phyloP scores from a whole-genome alignment of 805 yeast species.

The Candida qinlingensis region DNA sequence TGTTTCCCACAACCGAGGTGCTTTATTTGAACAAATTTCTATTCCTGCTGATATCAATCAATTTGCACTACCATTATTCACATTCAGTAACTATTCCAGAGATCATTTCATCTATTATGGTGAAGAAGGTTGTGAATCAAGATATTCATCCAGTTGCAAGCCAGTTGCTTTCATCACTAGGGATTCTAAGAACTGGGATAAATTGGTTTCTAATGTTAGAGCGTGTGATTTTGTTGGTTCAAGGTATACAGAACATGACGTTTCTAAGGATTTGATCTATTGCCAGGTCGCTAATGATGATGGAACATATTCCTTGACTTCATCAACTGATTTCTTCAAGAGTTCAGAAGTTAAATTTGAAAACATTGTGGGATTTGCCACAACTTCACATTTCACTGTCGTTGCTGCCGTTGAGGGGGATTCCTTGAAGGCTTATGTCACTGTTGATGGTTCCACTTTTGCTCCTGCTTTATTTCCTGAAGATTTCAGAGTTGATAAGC shows the following conservation, averaged over 20 bases:
- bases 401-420: conserved; percentile 57
- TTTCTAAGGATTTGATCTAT: conserved; percentile 46
- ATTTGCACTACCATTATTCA: conserved; percentile 40
- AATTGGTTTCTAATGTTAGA: conserved; percentile 44
- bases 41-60: conserved; percentile 42
- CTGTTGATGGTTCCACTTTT: conserved; percentile 73
- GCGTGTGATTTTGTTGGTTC: conserved; percentile 64
- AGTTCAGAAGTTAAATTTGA: conserved; percentile 41
- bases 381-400: conserved; percentile 63
- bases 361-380: conserved; percentile 66
- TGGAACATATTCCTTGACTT: conserved; percentile 25
- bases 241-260: conserved; percentile 33
- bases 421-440: conserved; percentile 60
- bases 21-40: conserved; percentile 31
- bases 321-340: conserved; percentile 19
- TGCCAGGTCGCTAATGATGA: conserved; percentile 48
- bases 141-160: conserved; percentile 36
- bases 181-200: conserved; percentile 49
- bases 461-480: conserved; percentile 81
- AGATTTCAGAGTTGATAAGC: conserved; percentile 49
- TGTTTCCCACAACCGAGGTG: conserved; percentile 66
- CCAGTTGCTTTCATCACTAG: conserved; percentile 54
- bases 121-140: conserved; percentile 43
- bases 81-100: conserved; percentile 53
- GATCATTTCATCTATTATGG: conserved; percentile 65